Conservation (phyloP, 176 grass and related monocot species). For the Microstegium vimineum region DNA sequence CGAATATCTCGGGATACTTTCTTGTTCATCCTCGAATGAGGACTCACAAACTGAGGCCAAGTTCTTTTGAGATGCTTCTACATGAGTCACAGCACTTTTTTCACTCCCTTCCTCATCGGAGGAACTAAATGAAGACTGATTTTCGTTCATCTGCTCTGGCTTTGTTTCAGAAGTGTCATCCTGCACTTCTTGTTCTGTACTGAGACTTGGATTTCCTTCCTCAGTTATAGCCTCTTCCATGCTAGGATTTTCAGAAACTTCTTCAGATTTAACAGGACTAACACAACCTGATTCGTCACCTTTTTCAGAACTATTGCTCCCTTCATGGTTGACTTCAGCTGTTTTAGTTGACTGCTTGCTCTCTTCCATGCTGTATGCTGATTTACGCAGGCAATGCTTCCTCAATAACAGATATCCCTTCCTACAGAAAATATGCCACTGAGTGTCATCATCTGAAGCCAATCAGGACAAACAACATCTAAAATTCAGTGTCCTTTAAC, state of each 20-base stretch:
- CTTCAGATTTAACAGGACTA: no score
- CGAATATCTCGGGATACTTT: constrained; percentile 42
- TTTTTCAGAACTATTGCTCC: constrained; percentile 28
- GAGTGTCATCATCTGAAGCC: background rate
- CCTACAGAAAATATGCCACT: constrained; percentile 46
- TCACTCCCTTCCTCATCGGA: constrained; percentile 30
- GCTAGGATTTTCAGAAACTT: no score
- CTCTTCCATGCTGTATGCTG: constrained; percentile 37
- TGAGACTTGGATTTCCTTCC: no score
- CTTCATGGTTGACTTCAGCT: constrained; percentile 17
- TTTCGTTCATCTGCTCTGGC: constrained; percentile 20
- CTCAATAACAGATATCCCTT: constrained; percentile 71
- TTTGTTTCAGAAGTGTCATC: constrained; percentile 23
- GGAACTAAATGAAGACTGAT: constrained; percentile 25
- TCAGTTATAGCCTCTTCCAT: no score
- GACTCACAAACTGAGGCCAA: constrained; percentile 35
- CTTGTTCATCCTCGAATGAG: constrained; percentile 49
- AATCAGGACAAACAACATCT: constrained; percentile 4
- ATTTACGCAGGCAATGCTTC: constrained; percentile 56
- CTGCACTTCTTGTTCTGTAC: no score
- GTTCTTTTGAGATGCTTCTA: constrained; percentile 38
- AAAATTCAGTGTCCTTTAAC: background rate
- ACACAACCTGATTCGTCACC: background rate
- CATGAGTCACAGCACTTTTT: constrained; percentile 53
- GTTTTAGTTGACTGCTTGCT: constrained; percentile 34